Evolutionary conservation across 2,329 filamentous ascomycete species (phyloP), one percentile per base, ranked within the genome.

Genomic region (Botrytis galanthina): DNA sequence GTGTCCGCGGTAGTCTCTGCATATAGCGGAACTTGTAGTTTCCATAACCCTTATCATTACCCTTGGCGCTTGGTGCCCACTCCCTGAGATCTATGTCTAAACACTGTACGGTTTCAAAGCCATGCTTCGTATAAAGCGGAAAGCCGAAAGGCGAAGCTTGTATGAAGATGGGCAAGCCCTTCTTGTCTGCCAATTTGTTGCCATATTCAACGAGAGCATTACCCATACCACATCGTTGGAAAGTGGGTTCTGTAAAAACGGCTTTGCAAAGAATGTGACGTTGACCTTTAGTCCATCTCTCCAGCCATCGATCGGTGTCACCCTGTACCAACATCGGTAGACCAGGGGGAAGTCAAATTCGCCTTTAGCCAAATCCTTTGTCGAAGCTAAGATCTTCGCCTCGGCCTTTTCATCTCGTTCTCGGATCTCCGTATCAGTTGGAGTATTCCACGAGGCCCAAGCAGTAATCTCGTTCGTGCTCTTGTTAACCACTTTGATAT

Each of bases 51-150:
- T 26, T 67, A 54, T 73, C 60, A 71, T 66, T 64, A 5, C 48
- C 59, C 57, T 63, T 44, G 32, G 64, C 72, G 32, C 54, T 54
- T 26, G 42, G 26, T 48, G 67, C 67, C 67, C 67, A 73, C 2
- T 71, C 60, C 29, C 67, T 73, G 46, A 73, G 60, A 64, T 71
- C 60, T n/a, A 73, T 39, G 67, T 71, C 60, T 10, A 71, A 37
- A 35, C n/a, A 46, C 37, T 73, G 67, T 18, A 67, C 67, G 22
- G 60, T 71, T 39, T 73, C 67, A 42, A 67, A 71, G 5, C 72
- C 60, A 59, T 64, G 57, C 67, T 71, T 73, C 9, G 18, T 29
- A 37, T 73, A 61, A 66, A 73, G 18, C 9, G 67, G 60, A 46
- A 57, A 67, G 5, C 72, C 67, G 29, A 57, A 73, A 8, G 72